Evolutionary conservation across 129 eudicot species (phyloP).

Genomic region (Saposhnikovia divaricata): DNA sequence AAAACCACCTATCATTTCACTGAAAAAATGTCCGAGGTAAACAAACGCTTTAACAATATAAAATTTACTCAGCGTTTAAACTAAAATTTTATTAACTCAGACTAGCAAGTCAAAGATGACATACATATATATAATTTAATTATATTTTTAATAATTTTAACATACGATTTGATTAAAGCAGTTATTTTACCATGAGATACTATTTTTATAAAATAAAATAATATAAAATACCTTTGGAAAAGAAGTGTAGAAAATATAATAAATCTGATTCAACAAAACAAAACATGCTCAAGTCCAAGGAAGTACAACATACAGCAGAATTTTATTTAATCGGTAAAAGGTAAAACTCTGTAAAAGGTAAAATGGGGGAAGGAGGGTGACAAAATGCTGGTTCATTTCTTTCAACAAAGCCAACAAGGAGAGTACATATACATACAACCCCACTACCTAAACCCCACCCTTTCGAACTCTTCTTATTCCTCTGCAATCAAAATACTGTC

Average conservation of each 20-base stretch:
- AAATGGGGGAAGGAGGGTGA: conserved; percentile 39
- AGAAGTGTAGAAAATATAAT: neutral
- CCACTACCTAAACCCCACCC: conserved; percentile 29
- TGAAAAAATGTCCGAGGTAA: too few species aligned
- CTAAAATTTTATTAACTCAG: too few species aligned
- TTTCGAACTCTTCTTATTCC: conserved; percentile 17
- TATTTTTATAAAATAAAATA: too few species aligned
- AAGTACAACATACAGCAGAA: neutral
- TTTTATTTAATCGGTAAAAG: conserved; percentile 15
- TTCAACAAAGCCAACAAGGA: conserved; percentile 14
- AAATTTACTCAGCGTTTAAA: too few species aligned
- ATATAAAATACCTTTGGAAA: neutral
- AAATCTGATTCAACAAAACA: neutral
- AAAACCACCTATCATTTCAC: too few species aligned
- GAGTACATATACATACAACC: conserved; percentile 21
- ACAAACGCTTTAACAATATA: too few species aligned
- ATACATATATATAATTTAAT: too few species aligned
- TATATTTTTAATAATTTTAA: too few species aligned
- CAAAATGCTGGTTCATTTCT: conserved; percentile 40
- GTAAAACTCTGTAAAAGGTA: conserved; percentile 17
- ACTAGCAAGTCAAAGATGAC: too few species aligned
- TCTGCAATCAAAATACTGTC: neutral
- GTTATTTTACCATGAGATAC: too few species aligned
- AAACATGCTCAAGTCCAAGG: neutral
- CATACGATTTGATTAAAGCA: too few species aligned